Evolutionary conservation across 169 alveolate species (phyloP).

Genomic region (Eimeria falciformis): DNA sequence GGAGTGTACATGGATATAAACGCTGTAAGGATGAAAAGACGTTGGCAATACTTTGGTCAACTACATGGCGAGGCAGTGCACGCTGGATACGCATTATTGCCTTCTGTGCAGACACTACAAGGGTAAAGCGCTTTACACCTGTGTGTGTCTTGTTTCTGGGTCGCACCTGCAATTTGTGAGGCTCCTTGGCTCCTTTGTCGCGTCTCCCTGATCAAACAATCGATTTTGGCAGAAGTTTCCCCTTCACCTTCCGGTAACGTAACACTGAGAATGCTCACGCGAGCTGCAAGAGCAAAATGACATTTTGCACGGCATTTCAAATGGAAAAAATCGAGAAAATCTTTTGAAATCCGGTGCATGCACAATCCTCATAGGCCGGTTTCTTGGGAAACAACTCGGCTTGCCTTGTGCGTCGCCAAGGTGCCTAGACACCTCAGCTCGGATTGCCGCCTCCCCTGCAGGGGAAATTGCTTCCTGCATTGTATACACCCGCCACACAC

Average conservation of each 20-base stretch:
- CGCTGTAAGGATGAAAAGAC: too few relatives aligned
- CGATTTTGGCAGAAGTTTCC: neutral
- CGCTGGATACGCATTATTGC: too few relatives aligned
- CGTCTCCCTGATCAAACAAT: conserved; percentile 5
- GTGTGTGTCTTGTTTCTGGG: neutral
- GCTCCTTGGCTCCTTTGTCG: neutral
- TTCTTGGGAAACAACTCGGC: neutral
- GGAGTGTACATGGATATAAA: too few relatives aligned
- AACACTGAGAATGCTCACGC: neutral
- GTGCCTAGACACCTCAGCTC: conserved; percentile 23
- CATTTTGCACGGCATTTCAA: too few relatives aligned
- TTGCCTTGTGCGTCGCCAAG: conserved; percentile 46
- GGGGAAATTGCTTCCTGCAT: conserved; percentile 43
- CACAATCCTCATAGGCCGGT: neutral
- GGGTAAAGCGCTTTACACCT: neutral
- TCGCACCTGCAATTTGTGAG: conserved; percentile 43
- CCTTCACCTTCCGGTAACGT: neutral
- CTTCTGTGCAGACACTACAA: neutral
- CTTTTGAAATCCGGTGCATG: too few relatives aligned
- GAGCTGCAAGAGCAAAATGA: conserved; percentile 14
- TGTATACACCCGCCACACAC: neutral
- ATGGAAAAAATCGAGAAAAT: too few relatives aligned
- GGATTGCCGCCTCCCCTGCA: conserved; percentile 6
- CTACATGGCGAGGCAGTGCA: too few relatives aligned
- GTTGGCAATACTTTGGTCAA: too few relatives aligned